Conservation (phyloP, 2,329 filamentous ascomycete genomes). For the Cordyceps fumosorosea region DNA sequence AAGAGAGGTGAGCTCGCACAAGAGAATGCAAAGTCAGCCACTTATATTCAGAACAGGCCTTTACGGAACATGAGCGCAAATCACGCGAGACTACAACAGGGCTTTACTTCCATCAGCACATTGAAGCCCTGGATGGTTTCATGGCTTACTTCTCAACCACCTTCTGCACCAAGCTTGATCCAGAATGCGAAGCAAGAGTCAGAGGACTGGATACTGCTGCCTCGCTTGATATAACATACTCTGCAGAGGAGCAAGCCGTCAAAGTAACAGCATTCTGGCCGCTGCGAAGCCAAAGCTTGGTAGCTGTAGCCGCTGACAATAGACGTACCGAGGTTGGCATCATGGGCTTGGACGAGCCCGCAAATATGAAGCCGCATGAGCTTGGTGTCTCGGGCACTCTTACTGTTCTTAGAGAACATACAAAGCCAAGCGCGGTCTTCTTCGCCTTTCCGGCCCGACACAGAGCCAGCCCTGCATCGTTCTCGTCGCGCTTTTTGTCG, state of each 20-base stretch:
- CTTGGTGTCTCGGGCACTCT: slow-evolving; percentile 73
- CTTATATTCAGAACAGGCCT: slow-evolving; percentile 41
- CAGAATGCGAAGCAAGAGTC: slow-evolving; percentile 43
- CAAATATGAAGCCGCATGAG: slow-evolving; percentile 60
- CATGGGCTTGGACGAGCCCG: slow-evolving; percentile 56
- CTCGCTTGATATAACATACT: slow-evolving; percentile 71
- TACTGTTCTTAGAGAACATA: slow-evolving; percentile 69
- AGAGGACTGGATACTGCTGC: slow-evolving; percentile 44
- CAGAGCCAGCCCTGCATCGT: slow-evolving; percentile 49
- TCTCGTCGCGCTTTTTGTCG: slow-evolving; percentile 55
- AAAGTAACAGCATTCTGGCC: slow-evolving; percentile 62
- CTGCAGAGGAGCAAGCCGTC: slow-evolving; percentile 58
- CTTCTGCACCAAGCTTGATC: slow-evolving; percentile 42
- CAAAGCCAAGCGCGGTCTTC: slow-evolving; percentile 64
- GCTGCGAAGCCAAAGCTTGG: slow-evolving; percentile 33
- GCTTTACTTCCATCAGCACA: slow-evolving; percentile 63
- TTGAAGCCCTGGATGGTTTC: slow-evolving; percentile 52
- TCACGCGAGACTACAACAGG: slow-evolving; percentile 35
- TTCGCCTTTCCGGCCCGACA: slow-evolving; percentile 84
- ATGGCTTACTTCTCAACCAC: slow-evolving; percentile 44
- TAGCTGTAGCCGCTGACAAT: slow-evolving; percentile 32
- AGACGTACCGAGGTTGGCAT: slow-evolving; percentile 75
- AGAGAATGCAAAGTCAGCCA: slow-evolving; percentile 14
- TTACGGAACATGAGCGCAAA: slow-evolving; percentile 47
- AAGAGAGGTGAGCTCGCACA: slow-evolving; percentile 20